Evolutionary conservation across 768 basidiomycete species (phyloP).

Genomic region (Lactifluus echinatus): DNA sequence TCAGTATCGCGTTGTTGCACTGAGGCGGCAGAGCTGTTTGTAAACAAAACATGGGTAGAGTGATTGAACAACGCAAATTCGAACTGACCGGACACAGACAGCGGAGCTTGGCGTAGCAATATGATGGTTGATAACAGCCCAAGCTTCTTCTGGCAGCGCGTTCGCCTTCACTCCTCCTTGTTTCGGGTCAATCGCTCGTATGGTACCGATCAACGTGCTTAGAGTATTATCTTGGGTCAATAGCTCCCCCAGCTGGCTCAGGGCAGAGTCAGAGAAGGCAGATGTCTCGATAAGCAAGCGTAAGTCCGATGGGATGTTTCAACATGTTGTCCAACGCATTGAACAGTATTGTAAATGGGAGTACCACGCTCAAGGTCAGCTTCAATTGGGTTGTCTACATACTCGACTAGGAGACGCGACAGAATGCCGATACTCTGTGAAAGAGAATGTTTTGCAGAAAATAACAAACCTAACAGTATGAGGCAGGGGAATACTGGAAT

Average conservation of each 20-base stretch:
- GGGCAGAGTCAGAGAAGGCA: conserved; percentile 24
- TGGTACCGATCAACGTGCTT: conserved; percentile 27
- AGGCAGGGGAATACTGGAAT: conserved; percentile 73
- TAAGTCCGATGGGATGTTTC: conserved; percentile 29
- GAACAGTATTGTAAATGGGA: conserved; percentile 29
- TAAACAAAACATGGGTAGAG: background rate
- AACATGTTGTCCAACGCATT: conserved; percentile 37
- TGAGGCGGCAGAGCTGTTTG: conserved; percentile 26
- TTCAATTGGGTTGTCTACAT: conserved; percentile 13
- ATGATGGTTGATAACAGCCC: conserved; percentile 25
- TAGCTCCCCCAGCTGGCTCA: conserved; percentile 30
- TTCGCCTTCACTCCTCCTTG: conserved; percentile 38
- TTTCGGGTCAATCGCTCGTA: conserved; percentile 33
- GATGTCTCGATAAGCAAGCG: conserved; percentile 26
- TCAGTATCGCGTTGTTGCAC: conserved; percentile 27
- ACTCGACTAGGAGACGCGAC: conserved; percentile 29
- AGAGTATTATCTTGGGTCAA: conserved; percentile 24
- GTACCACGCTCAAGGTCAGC: conserved; percentile 27
- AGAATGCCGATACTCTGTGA: conserved; percentile 65
- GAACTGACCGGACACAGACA: background rate
- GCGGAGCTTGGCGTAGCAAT: conserved; percentile 28
- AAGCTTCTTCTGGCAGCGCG: conserved; percentile 37
- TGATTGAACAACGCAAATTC: background rate
- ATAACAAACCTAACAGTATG: conserved; percentile 51
- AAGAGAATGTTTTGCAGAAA: background rate